Evolutionary conservation across 805 yeast genomes (phyloP).

Genomic region (Zygosaccharomyces bisporus): DNA sequence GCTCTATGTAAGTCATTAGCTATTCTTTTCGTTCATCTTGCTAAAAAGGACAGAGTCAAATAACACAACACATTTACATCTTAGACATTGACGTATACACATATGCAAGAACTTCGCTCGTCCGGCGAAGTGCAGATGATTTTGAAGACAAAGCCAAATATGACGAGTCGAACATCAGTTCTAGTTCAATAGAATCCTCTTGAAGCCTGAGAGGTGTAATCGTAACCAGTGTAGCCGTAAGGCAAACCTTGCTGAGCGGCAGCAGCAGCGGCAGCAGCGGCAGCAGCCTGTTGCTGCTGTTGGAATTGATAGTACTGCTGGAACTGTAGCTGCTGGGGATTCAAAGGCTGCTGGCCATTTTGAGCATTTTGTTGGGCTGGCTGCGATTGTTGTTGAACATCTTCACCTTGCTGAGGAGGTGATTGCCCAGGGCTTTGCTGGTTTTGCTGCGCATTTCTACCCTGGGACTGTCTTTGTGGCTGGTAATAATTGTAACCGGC

Average conservation of each 20-base stretch:
- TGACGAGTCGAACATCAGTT: neutral
- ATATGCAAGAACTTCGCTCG: constrained; percentile 18
- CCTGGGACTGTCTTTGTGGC: constrained; percentile 24
- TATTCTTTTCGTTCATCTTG: neutral
- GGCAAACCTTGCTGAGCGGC: constrained; percentile 32
- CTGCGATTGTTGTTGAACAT: constrained; percentile 15
- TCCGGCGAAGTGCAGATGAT: constrained; percentile 5
- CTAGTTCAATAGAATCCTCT: constrained; percentile 33
- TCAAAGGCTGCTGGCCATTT: constrained; percentile 26
- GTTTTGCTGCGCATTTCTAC: constrained; percentile 21
- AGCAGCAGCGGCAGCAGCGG: constrained; percentile 28
- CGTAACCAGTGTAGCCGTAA: constrained; percentile 34
- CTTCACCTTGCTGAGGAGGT: constrained; percentile 17
- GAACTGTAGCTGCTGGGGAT: constrained; percentile 33
- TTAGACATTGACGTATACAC: constrained; percentile 18
- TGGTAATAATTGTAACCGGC: constrained; percentile 30
- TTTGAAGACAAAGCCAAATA: constrained; percentile 1
- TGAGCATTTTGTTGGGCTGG: constrained; percentile 15
- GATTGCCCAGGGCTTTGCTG: constrained; percentile 20
- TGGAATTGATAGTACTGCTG: constrained; percentile 37
- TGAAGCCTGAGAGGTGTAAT: constrained; percentile 35
- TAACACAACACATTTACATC: constrained; percentile 13
- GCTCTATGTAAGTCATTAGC: constrained; percentile 9
- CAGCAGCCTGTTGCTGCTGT: constrained; percentile 26
- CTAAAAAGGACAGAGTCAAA: constrained; percentile 2